Conservation (phyloP, 2,329 filamentous ascomycete genomes). For the Calonectria hawksworthii region DNA sequence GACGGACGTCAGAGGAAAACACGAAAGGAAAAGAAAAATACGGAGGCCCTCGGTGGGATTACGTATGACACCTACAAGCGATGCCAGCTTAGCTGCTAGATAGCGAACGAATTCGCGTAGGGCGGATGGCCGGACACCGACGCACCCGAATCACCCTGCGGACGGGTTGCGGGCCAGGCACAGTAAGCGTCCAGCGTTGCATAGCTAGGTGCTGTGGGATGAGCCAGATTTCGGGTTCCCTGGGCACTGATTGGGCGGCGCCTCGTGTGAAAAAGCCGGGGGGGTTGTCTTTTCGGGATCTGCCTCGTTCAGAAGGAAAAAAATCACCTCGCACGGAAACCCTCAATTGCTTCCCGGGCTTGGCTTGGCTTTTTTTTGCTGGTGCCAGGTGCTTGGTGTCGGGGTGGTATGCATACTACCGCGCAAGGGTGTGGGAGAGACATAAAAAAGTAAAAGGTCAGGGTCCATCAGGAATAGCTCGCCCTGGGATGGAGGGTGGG, state of each 20-base stretch:
- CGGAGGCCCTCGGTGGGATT: not conserved
- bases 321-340: conserved; percentile 4
- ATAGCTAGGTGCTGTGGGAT: not conserved
- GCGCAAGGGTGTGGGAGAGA: conserved; percentile 16
- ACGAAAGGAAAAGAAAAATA: not conserved
- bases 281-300: not conserved
- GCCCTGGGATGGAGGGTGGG: conserved; percentile 20
- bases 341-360: not conserved
- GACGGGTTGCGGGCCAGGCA: not conserved
- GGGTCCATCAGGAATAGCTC: conserved; percentile 16
- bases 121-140: not conserved
- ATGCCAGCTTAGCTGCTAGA: not conserved
- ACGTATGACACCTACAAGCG: not conserved
- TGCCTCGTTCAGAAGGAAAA: not conserved
- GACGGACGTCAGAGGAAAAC: not conserved
- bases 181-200: conserved; percentile 8
- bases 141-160: not conserved
- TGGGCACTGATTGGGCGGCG: not conserved
- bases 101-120: not conserved
- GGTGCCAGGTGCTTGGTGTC: conserved; percentile 22
- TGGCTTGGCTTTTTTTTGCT: not conserved
- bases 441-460: conserved; percentile 6
- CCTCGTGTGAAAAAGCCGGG: not conserved
- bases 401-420: conserved; percentile 18
- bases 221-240: not conserved